Evolutionary conservation across 108 stramenopile species (phyloP).

Genomic region (Epithemia pelagica): DNA sequence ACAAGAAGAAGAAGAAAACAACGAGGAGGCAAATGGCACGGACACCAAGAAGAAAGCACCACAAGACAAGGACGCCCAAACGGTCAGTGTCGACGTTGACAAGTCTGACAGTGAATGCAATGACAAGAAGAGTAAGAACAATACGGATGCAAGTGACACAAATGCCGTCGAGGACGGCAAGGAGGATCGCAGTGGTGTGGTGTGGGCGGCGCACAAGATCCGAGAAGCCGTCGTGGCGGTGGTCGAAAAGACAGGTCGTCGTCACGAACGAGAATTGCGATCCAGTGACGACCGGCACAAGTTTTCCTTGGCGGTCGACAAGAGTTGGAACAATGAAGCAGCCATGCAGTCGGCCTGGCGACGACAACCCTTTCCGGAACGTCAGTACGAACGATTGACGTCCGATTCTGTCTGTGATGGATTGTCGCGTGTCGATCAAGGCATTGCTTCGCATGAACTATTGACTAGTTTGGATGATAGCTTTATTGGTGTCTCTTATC

Average conservation of each 20-base stretch:
- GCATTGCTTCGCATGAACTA: slow-evolving; percentile 68
- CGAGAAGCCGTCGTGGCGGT: slow-evolving; percentile 55
- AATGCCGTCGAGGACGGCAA: not conserved
- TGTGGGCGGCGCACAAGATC: slow-evolving; percentile 45
- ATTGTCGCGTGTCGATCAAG: slow-evolving; percentile 68
- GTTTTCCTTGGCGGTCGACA: slow-evolving; percentile 35
- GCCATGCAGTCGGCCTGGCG: slow-evolving; percentile 71
- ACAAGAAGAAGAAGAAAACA: slow-evolving; percentile 10
- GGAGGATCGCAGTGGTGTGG: not conserved
- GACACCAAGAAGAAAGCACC: not conserved
- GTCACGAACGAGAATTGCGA: slow-evolving; percentile 54
- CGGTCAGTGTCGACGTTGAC: not conserved
- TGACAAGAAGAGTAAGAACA: not conserved
- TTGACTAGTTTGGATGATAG: slow-evolving; percentile 62
- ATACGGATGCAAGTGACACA: not conserved
- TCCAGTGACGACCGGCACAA: slow-evolving; percentile 45
- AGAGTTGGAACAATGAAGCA: slow-evolving; percentile 50
- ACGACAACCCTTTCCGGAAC: slow-evolving; percentile 64
- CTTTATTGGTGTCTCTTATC: slow-evolving; percentile 77
- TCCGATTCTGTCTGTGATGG: slow-evolving; percentile 70
- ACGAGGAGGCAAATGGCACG: not conserved
- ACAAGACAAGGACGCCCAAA: not conserved
- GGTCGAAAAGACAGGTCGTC: slow-evolving; percentile 44
- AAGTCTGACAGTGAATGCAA: slow-evolving; percentile 3
- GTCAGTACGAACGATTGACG: slow-evolving; percentile 61